Conservation (phyloP, 805 yeast species). For the Teunomyces funiuensis region DNA sequence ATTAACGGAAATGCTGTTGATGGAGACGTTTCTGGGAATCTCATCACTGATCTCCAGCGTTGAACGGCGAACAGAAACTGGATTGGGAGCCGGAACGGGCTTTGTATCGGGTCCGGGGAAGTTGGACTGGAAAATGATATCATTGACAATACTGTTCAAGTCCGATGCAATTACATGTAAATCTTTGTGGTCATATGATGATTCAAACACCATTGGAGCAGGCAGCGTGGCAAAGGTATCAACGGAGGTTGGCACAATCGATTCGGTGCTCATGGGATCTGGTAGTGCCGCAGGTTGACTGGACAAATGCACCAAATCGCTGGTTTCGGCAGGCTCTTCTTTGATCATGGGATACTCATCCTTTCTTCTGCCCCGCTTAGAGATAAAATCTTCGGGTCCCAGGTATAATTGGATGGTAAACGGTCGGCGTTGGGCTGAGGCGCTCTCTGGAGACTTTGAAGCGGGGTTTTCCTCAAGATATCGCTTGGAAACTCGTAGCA, state of each 20-base stretch:
- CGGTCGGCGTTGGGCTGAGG: neutral
- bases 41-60: constrained; percentile 3
- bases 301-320: neutral
- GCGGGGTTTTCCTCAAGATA: constrained; percentile 7
- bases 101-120: neutral
- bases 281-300: too few species aligned
- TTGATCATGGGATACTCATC: constrained; percentile 1
- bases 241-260: too few species aligned
- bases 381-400: constrained; percentile 10
- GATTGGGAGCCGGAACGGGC: neutral
- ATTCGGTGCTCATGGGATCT: too few species aligned
- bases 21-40: constrained; percentile 29
- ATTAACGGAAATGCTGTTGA: constrained; percentile 27
- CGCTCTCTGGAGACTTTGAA: neutral
- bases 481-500: constrained; percentile 25
- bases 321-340: neutral
- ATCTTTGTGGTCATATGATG: constrained; percentile 27
- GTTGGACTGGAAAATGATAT: constrained; percentile 19
- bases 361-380: neutral
- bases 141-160: constrained; percentile 39
- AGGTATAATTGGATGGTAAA: constrained; percentile 9
- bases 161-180: constrained; percentile 37
- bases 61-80: neutral
- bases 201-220: neutral
- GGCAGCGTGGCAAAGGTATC: constrained; percentile 1